phyloP scores from a whole-genome alignment of 2,329 filamentous ascomycete genomes.

The Fulvia fulva region DNA sequence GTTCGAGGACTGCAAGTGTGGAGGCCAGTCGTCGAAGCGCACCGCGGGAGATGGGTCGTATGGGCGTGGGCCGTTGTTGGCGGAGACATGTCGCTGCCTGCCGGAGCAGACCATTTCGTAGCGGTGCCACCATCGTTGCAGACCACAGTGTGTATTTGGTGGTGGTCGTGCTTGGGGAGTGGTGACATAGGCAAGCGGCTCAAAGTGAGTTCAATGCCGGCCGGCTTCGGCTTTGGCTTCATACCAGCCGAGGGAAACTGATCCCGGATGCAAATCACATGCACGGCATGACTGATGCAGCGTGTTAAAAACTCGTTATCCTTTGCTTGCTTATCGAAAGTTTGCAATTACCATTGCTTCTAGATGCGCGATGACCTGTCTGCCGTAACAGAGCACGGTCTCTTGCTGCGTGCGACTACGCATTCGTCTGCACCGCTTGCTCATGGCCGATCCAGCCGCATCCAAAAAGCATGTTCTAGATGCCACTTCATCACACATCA shows the following conservation, averaged over 20 bases:
- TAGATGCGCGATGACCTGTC: not conserved
- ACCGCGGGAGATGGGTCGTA: constrained; percentile 43
- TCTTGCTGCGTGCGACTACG: constrained; percentile 6
- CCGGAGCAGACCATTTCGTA: constrained; percentile 25
- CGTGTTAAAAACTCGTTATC: not conserved
- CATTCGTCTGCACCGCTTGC: constrained; percentile 5
- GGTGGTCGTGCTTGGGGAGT: not conserved
- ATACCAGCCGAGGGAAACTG: not conserved
- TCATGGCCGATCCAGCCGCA: not conserved
- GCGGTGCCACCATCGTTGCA: constrained; percentile 17
- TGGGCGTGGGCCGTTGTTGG: constrained; percentile 27
- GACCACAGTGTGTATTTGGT: not conserved
- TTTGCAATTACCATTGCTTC: constrained; percentile 5
- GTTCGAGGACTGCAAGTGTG: constrained; percentile 87
- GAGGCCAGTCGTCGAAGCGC: constrained; percentile 70
- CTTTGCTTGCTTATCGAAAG: constrained; percentile 1
- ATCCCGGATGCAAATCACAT: not conserved
- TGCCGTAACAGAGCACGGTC: not conserved
- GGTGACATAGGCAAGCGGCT: not conserved
- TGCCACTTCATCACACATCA: not conserved
- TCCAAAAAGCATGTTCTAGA: constrained; percentile 1
- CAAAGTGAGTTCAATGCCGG: not conserved
- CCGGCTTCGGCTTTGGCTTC: constrained; percentile 1
- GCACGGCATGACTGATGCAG: not conserved
- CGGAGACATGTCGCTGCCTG: constrained; percentile 32